A percentile compares a stretch with the other conserved stretches of the same genome.
phyloP scores from a whole-genome alignment of 2,329 filamentous ascomycete species.

The Fusarium tanahbumbuense region DNA sequence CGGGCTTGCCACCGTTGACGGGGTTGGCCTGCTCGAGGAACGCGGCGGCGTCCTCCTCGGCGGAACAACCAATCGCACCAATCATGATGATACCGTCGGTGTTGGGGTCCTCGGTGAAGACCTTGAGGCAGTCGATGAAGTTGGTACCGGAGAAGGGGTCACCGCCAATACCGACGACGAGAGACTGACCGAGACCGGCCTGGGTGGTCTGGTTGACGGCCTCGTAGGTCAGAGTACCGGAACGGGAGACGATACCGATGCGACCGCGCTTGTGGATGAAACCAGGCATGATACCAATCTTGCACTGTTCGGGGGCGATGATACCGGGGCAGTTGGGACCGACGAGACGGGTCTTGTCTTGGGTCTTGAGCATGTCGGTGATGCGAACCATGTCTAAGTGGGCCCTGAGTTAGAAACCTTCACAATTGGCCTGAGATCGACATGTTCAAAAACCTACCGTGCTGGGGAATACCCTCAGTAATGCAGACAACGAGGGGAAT shows the following conservation, averaged over 20 bases:
- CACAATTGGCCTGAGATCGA: conserved; percentile 4
- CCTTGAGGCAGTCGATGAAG: conserved; percentile 98
- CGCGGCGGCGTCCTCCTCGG: no score
- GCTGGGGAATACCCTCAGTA: conserved; percentile 97
- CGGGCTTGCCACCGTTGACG: no score
- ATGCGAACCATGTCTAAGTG: conserved; percentile 95
- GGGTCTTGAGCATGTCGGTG: conserved; percentile 96
- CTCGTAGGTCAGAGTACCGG: conserved; percentile 98
- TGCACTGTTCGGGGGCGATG: conserved; percentile 95
- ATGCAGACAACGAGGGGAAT: conserved; percentile 96
- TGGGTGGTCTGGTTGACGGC: conserved; percentile 99
- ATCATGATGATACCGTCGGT: conserved; percentile 99
- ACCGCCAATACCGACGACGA: conserved; percentile 97
- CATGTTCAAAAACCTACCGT: conserved; percentile 70
- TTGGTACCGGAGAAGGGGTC: conserved; percentile 99
- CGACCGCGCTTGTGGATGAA: conserved; percentile 99
- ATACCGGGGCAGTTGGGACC: conserved; percentile 99
- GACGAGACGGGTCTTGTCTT: conserved; percentile 95
- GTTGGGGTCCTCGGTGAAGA: conserved; percentile 95
- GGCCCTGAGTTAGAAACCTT: conserved; percentile 27
- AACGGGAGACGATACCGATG: conserved; percentile 98
- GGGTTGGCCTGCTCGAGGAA: no score
- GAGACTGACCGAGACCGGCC: conserved; percentile 94
- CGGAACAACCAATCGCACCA: conserved; percentile 96
- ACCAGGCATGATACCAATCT: conserved; percentile 99